Base-by-base conservation (phyloP, 2,329 filamentous ascomycete genomes). In the Sporothrix protearum region DNA sequence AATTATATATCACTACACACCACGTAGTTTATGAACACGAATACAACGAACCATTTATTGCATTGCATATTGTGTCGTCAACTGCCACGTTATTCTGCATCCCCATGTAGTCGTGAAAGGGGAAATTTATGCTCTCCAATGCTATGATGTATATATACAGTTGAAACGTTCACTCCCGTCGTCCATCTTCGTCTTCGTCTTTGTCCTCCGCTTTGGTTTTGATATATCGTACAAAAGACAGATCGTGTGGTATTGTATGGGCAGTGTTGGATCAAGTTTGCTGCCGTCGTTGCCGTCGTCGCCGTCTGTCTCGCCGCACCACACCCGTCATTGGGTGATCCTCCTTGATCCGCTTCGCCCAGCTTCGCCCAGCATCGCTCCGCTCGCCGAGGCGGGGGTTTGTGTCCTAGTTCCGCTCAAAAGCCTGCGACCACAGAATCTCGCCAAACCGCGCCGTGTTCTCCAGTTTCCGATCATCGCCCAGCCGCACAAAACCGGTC, bases 401-500 rank as follows among this genome's bases (percentile, higher is more conserved):
- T 22, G 45, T 53, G 36, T 9, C 25, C 59, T 53, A 69, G 4
- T n/a, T 78, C 22, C 76, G 75, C 55, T 78, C 74, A 70, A 75
- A 74, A 30, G 79, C 81, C 77, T 72, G 72, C 61, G 79, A 79
- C 87, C 87, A 89, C 75, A 82, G 80, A 6, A 87, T 80, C 28
- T 80, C 78, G 0, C 85, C 85, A 71, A 87, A 86, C 59, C 81
- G 80, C 53, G 83, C 82, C 70, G 86, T 77, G 10, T 88, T 85
- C 69, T 94, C 94, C 77, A 98, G 85, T 85, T 95, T 96, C 71
- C 97, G 92, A 73, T 75, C 70, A 57, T 94, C 95, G 28, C 70
- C 63, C 75, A 98, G 85, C 85, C 94, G 96, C 72, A 98, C 94
- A 73, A 95, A 89, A 33, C 89, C 90, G 77, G 94, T 91, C 72